These are phyloP conservation scores for Blastobotrys malaysiensis DNA, from an alignment of 1,139 yeast genomes.

Conservation along the genomic window DNA sequence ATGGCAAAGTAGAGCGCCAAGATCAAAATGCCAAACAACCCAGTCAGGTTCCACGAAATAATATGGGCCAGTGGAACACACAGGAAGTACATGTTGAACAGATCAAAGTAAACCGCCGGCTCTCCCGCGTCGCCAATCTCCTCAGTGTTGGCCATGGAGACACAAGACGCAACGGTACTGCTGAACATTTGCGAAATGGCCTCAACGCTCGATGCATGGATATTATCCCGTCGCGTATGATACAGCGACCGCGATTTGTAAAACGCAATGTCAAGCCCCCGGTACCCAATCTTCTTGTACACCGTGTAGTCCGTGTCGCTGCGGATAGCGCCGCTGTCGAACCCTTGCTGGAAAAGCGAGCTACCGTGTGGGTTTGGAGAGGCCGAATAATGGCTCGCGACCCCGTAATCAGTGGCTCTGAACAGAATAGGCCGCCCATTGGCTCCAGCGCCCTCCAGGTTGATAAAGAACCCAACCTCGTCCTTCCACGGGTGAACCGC, in stretches of 20 bases:
- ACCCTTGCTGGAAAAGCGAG: conserved; percentile 78
- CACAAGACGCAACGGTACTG: conserved; percentile 55
- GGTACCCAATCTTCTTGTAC: conserved; percentile 58
- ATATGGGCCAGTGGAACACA: conserved; percentile 47
- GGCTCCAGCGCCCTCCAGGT: conserved; percentile 94
- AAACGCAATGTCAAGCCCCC: conserved; percentile 80
- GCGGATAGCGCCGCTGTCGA: conserved; percentile 61
- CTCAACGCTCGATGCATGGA: conserved; percentile 54
- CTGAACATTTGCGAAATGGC: conserved; percentile 82
- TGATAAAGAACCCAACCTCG: conserved; percentile 60
- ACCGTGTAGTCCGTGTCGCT: conserved; percentile 85
- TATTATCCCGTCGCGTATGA: conserved; percentile 72
- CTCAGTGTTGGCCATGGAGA: conserved; percentile 38
- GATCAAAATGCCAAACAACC: conserved; percentile 35
- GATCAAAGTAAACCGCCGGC: conserved; percentile 57
- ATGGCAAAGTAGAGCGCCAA: conserved; percentile 47
- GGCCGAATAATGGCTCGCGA: conserved; percentile 51
- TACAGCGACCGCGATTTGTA: conserved; percentile 75
- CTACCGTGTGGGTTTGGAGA: conserved; percentile 63
- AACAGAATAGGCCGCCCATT: conserved; percentile 85
- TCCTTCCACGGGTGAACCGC: conserved; percentile 69
- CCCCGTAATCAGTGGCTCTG: conserved; percentile 74
- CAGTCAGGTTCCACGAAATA: conserved; percentile 43
- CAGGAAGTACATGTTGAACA: conserved; percentile 52
- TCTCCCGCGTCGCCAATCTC: conserved; percentile 27